Conservation (phyloP, 2,329 filamentous ascomycete genomes). For the Thyridium curvatum region DNA sequence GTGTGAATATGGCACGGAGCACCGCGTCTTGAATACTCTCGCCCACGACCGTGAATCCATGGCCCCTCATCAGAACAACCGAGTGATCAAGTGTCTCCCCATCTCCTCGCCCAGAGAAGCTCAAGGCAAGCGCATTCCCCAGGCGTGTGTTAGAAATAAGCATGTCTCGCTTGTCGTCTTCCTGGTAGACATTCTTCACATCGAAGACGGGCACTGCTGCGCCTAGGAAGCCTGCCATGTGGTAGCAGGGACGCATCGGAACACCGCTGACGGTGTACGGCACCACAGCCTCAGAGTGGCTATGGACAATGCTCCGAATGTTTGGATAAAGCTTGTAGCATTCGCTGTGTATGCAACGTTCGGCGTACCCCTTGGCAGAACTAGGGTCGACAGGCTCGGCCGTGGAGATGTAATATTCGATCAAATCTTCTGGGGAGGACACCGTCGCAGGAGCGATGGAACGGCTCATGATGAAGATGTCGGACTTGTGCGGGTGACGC, state of each 20-base stretch:
- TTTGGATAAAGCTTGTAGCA: slow-evolving; percentile 32
- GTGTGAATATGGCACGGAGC: slow-evolving; percentile 7
- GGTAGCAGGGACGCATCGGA: slow-evolving; percentile 30
- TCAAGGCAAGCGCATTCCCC: slow-evolving; percentile 10
- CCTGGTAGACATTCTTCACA: slow-evolving; percentile 6
- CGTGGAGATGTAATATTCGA: slow-evolving; percentile 36
- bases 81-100: not conserved
- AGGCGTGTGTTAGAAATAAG: slow-evolving; percentile 8
- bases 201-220: slow-evolving; percentile 10
- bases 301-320: slow-evolving; percentile 34
- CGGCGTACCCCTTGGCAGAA: slow-evolving; percentile 30
- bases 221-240: slow-evolving; percentile 37
- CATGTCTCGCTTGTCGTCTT: slow-evolving; percentile 7
- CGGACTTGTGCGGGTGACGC: slow-evolving; percentile 36
- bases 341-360: slow-evolving; percentile 40
- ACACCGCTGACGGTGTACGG: slow-evolving; percentile 33
- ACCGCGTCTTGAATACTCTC: slow-evolving; percentile 9
- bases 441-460: slow-evolving; percentile 40
- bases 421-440: slow-evolving; percentile 32
- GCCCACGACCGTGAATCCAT: slow-evolving; percentile 10
- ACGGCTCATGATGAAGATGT: slow-evolving; percentile 41
- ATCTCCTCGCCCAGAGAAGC: slow-evolving; percentile 1
- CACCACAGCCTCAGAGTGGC: slow-evolving; percentile 33
- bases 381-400: slow-evolving; percentile 30
- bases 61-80: slow-evolving; percentile 10